Evolutionary conservation across 257 asterid species (phyloP), one percentile per base, ranked within the genome.

Genomic region (Eustoma russellianum): DNA sequence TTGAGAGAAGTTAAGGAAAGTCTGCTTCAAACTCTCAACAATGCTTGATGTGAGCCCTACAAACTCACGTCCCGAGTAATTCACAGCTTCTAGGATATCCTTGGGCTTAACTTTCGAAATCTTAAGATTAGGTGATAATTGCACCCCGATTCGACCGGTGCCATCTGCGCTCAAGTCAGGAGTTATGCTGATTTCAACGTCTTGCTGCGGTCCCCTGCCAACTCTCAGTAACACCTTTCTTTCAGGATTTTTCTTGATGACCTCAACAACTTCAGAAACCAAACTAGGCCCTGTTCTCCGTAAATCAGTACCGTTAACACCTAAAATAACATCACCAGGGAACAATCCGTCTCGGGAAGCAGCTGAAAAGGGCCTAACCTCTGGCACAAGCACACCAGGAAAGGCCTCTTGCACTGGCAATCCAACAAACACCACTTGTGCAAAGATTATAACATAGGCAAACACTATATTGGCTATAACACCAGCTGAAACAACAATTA

Each of bases 391-490:
- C 52, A 92, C 97, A 5, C 98, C 98, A 10, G 96, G 96, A 6
- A 83, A 92, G 38, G 97, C 70, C 70, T 91, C 98, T 80, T 87
- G 95, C 33, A 91, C 97, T 63, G 98, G 97, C 78, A 92, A 77
- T 64, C 98, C 98, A 74, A 92, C 98, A 62, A 68, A 74, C 53
- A 73, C 7, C 13, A 92, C 83, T 88, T 92, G 98, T 8, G 70
- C 65, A 66, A 80, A 82, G 65, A 92, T 79, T 50, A 88, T 85
- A 8, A 59, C 69, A 67, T 83, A 85, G 17, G 97, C 98, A 68
- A 88, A 92, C 1, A 88, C 46, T 44, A 83, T 66, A 74, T 92
- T 92, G 44, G 98, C 98, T 55, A 92, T 59, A 53, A 92, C 98
- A 17, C 98, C 98, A 70, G 98, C 93, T 60, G 98, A 88, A 60